Evolutionary conservation across 2,329 filamentous ascomycete species (phyloP), one percentile per base, ranked within the genome.

Genomic region (Ceratocystis albifundus): DNA sequence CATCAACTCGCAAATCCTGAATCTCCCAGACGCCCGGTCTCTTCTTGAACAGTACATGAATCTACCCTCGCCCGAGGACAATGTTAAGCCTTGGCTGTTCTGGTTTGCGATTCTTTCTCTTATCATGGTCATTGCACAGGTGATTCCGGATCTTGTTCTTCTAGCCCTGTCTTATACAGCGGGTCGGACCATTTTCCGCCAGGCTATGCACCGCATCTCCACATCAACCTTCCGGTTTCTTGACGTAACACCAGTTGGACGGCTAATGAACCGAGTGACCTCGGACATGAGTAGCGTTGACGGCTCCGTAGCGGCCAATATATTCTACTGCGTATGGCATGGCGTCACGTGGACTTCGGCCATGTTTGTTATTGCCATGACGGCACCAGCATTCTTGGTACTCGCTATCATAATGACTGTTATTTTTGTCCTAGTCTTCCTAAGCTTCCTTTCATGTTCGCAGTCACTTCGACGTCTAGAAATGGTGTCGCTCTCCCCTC

Each of bases 231-330:
- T 96, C 76, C 85, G 90, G 0, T 96, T 92, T 74, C 94, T 96
- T 76, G 92, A 96, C 73, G 85, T 90, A 3, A 96, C 92, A 0
- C 92, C 92, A 0, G 86, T 95, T 0, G 92, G 92, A 0, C 84
- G 92, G 61, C 78, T 96, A 69, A 96, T 96, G 89, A 96, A 96
- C 74, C 84, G 92, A 6, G 80, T 96, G 68, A 96, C 91, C 0
- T 90, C 89, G 1, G 91, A 96, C 71, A 94, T 96, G 76, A 89
- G 88, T 32, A 92, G 90, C 62, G 83, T 96, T 0, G 92, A 96
- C 72, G 91, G 91, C 0, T 87, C 88, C n/a, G 88, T 96, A 71
- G 88, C 89, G 61, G 77, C 80, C 8, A 86, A 90, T 12, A 84
- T 96, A 62, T 85, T 89, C 69, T 75, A 80, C 0, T 88, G 92